Evolutionary conservation across 2,329 filamentous ascomycete species (phyloP), one percentile per base, ranked within the genome.

Genomic region (Diaporthe humulicola): DNA sequence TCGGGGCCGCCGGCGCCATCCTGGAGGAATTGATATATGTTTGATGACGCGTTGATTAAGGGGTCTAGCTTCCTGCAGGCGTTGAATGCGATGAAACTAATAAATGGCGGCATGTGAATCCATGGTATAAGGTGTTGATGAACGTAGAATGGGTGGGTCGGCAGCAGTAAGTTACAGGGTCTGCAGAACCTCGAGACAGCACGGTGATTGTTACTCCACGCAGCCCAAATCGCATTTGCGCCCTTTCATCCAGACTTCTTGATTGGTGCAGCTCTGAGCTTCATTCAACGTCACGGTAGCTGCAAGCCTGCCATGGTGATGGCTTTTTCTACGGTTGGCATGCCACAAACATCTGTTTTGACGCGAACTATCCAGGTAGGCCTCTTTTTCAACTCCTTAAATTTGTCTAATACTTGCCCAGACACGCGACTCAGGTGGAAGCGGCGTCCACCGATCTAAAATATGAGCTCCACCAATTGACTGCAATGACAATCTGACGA

Each of bases 1-100:
- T 92, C 4, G 90, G 89, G 1, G 87, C 83, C 9, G 81, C 66
- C 33, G 78, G 77, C 54, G 82, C 74, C 80, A 81, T 83, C 45
- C 75, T 76, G 52, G 10, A 48, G 14, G 56, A n/a, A 45, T 15
- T 33, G 17, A 19, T 2, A 17, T n/a, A 2, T 57, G 40, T 4
- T 3, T 19, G n/a, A 17, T 25, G 40, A 40, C 45, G 17, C 36
- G 60, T 57, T 57, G 40, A 38, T 73, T 40, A 10, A 30, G 25
- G 19, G 3, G 1, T 5, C n/a, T 22, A n/a, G 2, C 0, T 22
- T 69, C 7, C 15, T 69, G 64, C 30, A 38, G 45, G 4, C 40
- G 7, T 69, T 9, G 28, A 14, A 22, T 22, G 60, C 5, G 19
- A 17, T 15, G 40, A 64, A n/a, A 0, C 7, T 15, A n/a, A 28